Conservation (phyloP, 352 stramenopile species). For the Phytophthora sp. region DNA sequence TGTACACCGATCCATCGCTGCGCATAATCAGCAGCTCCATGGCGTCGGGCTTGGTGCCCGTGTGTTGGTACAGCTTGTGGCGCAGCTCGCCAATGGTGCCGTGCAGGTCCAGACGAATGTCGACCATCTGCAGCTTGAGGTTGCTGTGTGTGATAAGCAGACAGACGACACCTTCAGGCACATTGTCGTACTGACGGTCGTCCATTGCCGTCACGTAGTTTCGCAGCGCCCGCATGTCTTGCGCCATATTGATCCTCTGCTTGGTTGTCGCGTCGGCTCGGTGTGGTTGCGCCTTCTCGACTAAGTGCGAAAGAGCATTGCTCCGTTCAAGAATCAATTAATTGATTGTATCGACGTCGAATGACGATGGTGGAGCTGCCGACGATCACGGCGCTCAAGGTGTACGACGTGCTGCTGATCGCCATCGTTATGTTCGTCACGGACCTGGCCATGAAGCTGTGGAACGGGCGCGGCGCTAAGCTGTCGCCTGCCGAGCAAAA, state of each 20-base stretch:
- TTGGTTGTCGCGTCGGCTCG: background rate
- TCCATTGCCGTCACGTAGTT: constrained; percentile 88
- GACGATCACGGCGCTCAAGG: constrained; percentile 58
- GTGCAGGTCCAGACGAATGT: constrained; percentile 96
- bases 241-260: constrained; percentile 50
- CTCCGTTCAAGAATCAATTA: constrained; percentile 13
- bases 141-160: constrained; percentile 98
- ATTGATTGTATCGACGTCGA: background rate
- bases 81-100: constrained; percentile 90
- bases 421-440: constrained; percentile 58
- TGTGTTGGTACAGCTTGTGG: constrained; percentile 95
- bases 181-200: constrained; percentile 82
- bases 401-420: constrained; percentile 78
- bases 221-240: constrained; percentile 75
- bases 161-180: constrained; percentile 90
- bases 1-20: constrained; percentile 52
- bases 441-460: constrained; percentile 62
- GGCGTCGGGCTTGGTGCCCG: constrained; percentile 93
- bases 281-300: no score
- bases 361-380: constrained; percentile 38
- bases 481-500: constrained; percentile 62
- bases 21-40: constrained; percentile 80
- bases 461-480: constrained; percentile 54
- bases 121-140: constrained; percentile 96
- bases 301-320: constrained; percentile 38